Evolutionary conservation across 2,329 filamentous ascomycete species (phyloP), one percentile per base, ranked within the genome.

Genomic region (Apiospora marii): DNA sequence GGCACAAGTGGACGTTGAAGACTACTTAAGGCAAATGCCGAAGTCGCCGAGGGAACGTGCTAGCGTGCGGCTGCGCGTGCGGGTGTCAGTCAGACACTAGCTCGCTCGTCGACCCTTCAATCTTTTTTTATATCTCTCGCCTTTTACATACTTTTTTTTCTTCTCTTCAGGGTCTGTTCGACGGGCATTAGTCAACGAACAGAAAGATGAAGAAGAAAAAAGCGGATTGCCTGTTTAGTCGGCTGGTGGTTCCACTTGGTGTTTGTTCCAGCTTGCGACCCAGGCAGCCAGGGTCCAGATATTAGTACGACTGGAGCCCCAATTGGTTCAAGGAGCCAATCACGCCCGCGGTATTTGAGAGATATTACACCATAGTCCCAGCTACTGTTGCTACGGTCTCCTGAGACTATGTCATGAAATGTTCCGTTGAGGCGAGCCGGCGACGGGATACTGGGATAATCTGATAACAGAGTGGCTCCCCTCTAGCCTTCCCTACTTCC

Each of bases 291-390:
- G 24, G 46, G 51, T 53, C 51, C 51, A 16, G 51, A 53, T 58
- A 53, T 53, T 53, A 27, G 8, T 53, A 30, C 51, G 6, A 34
- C 27, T 30, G 16, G 53, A 30, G 30, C 30, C 53, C 53, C 19
- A 24, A 53, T 53, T 30, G 14, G 24, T 10, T 7, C 58, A n/a
- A 10, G 1, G 19, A 41, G 12, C 58, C 58, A 64, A 64, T 64
- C 58, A 64, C 58, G 58, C 19, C 58, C 8, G 19, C 19, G 3
- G 58, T 64, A 64, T 64, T 64, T 64, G 58, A 64, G 58, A 64
- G 58, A 64, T n/a, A 64, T 64, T 37, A 41, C 58, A 64, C 58
- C 53, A 37, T 61, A 4, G 53, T 37, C 53, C 30, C 53, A 37
- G 53, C 53, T 37, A 61, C 53, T 34, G 24, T 53, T 12, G 24